Evolutionary conservation across 73 alveolate species (phyloP).

Genomic region (Uronychia setigera): DNA sequence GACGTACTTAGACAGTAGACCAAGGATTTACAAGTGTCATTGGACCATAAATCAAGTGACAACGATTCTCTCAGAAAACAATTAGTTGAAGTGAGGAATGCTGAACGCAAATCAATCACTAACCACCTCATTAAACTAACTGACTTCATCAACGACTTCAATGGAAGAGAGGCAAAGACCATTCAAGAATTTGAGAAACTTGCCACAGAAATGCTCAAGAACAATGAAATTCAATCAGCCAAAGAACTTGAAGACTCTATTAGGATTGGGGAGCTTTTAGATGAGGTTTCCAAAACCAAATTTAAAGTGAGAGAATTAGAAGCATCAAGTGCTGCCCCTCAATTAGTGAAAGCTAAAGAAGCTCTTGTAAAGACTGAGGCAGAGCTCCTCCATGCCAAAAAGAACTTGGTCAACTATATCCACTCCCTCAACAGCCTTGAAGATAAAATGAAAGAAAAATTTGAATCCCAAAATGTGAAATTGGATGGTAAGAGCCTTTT

Average conservation of each 20-base stretch:
- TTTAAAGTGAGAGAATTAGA: slow-evolving; percentile 22
- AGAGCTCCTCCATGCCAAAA: slow-evolving; percentile 18
- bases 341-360: not conserved
- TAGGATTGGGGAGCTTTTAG: not conserved
- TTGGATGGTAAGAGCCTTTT: not conserved
- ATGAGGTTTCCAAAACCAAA: slow-evolving; percentile 6
- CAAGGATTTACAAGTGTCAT: not conserved
- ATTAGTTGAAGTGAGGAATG: slow-evolving; percentile 3
- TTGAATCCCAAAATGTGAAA: not conserved
- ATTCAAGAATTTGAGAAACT: not conserved
- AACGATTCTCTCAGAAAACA: not conserved
- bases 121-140: not conserved
- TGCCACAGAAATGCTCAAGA: not conserved
- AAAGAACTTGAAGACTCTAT: slow-evolving; percentile 16
- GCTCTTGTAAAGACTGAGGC: slow-evolving; percentile 9
- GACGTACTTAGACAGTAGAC: slow-evolving; percentile 7
- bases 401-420: slow-evolving; percentile 8
- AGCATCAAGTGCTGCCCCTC: not conserved
- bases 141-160: slow-evolving; percentile 6
- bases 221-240: slow-evolving; percentile 11
- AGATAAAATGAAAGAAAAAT: slow-evolving; percentile 1
- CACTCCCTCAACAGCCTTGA: slow-evolving; percentile 14
- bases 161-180: not conserved
- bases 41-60: slow-evolving; percentile 5
- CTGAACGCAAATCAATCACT: slow-evolving; percentile 14